These are phyloP conservation scores for Aspergillus sclerotiicarbonarius DNA, from an alignment of 495 filamentous ascomycete genomes.

Conservation along the genomic window DNA sequence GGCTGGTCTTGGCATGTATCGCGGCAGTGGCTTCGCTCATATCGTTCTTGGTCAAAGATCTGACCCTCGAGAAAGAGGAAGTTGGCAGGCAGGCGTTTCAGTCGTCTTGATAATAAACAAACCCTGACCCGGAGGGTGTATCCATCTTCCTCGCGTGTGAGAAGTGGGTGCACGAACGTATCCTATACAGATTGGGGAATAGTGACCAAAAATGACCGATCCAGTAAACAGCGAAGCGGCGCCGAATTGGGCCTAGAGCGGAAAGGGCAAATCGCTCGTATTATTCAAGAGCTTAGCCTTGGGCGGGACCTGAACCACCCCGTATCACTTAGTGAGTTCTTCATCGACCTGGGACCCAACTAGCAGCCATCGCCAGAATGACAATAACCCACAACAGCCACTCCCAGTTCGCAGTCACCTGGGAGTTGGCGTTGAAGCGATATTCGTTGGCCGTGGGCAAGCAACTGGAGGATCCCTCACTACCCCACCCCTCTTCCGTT, in stretches of 20 bases:
- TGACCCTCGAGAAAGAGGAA: background rate
- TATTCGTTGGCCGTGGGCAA: background rate
- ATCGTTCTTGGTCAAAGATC: background rate
- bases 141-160: too few species aligned
- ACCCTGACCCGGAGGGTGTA: too few species aligned
- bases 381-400: background rate
- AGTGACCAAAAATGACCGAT: too few species aligned
- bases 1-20: background rate
- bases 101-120: background rate
- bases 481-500: background rate
- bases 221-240: too few species aligned
- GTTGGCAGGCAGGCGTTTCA: background rate
- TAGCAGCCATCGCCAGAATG: background rate
- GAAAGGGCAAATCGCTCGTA: too few species aligned
- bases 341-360: too few species aligned
- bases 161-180: too few species aligned
- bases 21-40: background rate
- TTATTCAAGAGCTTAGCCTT: too few species aligned
- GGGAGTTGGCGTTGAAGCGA: background rate
- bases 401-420: background rate
- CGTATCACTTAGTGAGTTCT: too few species aligned
- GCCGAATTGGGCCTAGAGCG: too few species aligned
- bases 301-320: too few species aligned
- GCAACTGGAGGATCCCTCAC: background rate
- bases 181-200: too few species aligned